Evolutionary conservation across 352 stramenopile genomes (phyloP).

Genomic region (Phytophthora brassicae): DNA sequence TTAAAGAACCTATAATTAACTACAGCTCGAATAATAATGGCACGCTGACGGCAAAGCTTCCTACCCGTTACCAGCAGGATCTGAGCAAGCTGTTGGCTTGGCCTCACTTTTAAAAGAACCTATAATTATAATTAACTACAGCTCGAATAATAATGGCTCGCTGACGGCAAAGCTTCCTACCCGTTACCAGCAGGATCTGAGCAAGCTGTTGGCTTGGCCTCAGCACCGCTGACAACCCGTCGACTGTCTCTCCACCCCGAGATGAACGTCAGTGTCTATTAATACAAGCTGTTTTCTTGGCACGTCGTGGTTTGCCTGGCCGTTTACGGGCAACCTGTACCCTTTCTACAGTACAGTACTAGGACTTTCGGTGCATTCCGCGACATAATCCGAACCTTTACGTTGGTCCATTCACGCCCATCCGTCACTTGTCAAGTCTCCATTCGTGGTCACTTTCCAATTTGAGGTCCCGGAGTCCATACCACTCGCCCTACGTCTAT

Average conservation of each 20-base stretch:
- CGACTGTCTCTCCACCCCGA: slow-evolving; percentile 23
- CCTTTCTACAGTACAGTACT: slow-evolving; percentile 19
- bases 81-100: slow-evolving; percentile 12
- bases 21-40: no score
- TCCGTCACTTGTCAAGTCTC: slow-evolving; percentile 20
- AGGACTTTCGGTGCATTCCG: slow-evolving; percentile 30
- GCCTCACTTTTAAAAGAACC: no score
- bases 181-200: slow-evolving; percentile 5
- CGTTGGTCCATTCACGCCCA: slow-evolving; percentile 16
- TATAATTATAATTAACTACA: no score
- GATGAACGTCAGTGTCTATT: slow-evolving; percentile 25
- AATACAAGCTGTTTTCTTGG: slow-evolving; percentile 34
- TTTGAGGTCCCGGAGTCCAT: no score
- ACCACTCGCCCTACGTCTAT: slow-evolving; percentile 22
- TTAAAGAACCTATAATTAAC: no score
- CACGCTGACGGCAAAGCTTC: not conserved
- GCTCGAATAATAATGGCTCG: no score
- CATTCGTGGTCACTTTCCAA: slow-evolving; percentile 12
- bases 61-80: slow-evolving; percentile 7
- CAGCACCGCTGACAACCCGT: slow-evolving; percentile 18
- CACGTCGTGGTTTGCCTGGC: slow-evolving; percentile 21
- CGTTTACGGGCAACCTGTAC: slow-evolving; percentile 27
- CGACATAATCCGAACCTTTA: slow-evolving; percentile 22
- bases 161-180: not conserved
- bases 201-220: slow-evolving; percentile 11